Evolutionary conservation across 1,284 basidiomycete species (phyloP), one percentile per base, ranked within the genome.

Genomic region (Cryptococcus floricola): DNA sequence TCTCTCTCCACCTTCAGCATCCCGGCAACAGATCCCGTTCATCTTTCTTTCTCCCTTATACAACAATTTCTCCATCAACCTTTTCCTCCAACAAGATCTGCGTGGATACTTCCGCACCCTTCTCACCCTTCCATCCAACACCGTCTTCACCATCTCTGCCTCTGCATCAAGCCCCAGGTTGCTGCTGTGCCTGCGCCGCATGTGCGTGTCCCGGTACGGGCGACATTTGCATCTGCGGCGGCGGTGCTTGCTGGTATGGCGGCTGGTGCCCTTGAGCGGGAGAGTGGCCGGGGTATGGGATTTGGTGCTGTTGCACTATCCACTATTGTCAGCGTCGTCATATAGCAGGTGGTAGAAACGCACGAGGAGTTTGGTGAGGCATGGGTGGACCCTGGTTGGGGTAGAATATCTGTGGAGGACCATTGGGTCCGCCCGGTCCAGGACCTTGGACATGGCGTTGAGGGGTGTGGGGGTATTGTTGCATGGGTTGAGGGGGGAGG

Each of bases 331-430:
- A 31, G n/a, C 43, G 27, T 25, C 25, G 44, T 19, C 9, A n/a
- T 3, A 12, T 25, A 19, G 39, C 19, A 49, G 12, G 14, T 31
- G 39, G 12, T 3, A 1, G 5, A 13, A 14, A 68, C 71, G 54
- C 54, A 74, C 72, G 60, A 47, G 71, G 73, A 1, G 71, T 73
- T 53, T 72, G 71, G 48, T 71, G 73, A 31, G 67, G 68, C 23
- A 67, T 67, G 10, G 61, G 52, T 52, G 65, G 62, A 28, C 44
- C 53, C 27, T 59, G 60, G 50, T 51, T 54, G 19, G 55, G 60
- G 52, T 62, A 69, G 53, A 57, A 68, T 62, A 67, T 66, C 23
- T 58, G 57, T 27, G 53, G 58, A 42, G n/a, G n/a, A 34, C 59
- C 59, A 28, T 56, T 42, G 19, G 56, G 59, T 13, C 59, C 57